Percentiles rank a stretch among this genome's conserved stretches.
Conservation (phyloP, 306 rosid genomes). For the Cucumis melo region DNA sequence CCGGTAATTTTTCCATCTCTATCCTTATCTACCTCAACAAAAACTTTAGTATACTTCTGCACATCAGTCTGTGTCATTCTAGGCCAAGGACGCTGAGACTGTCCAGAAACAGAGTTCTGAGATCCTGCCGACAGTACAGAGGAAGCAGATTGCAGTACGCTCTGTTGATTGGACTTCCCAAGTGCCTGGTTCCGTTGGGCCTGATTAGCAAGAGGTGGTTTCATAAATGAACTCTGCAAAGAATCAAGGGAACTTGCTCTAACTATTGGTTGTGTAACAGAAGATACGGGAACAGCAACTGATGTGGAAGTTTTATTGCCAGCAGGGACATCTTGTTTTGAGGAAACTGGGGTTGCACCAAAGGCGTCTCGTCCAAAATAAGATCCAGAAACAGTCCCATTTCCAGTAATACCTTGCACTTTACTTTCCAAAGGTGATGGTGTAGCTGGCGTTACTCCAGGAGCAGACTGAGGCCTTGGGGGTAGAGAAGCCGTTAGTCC, state of each 20-base stretch:
- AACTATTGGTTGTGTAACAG: slow-evolving; percentile 35
- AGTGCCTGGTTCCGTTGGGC: slow-evolving; percentile 32
- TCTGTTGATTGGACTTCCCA: slow-evolving; percentile 37
- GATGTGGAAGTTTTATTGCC: slow-evolving; percentile 31
- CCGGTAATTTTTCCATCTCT: slow-evolving; percentile 96
- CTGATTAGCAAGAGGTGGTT: slow-evolving; percentile 41
- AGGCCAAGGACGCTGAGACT: slow-evolving; percentile 70
- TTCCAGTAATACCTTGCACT: slow-evolving; percentile 29
- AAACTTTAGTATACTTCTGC: slow-evolving; percentile 83
- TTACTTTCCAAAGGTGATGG: slow-evolving; percentile 35
- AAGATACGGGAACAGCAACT: slow-evolving; percentile 33
- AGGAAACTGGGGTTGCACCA: slow-evolving; percentile 46
- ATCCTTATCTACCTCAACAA: slow-evolving; percentile 84
- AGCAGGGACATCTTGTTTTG: slow-evolving; percentile 38
- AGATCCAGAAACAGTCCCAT: slow-evolving; percentile 50
- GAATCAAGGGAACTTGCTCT: slow-evolving; percentile 32
- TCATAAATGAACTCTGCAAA: slow-evolving; percentile 31
- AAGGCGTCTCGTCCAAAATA: slow-evolving; percentile 64
- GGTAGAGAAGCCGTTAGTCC: slow-evolving; percentile 36
- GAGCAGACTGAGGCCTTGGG: slow-evolving; percentile 34
- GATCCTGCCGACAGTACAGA: slow-evolving; percentile 34
- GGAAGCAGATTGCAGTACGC: slow-evolving; percentile 26
- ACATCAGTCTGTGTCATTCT: slow-evolving; percentile 67
- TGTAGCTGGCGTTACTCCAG: slow-evolving; percentile 34
- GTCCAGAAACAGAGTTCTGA: slow-evolving; percentile 46